These are phyloP conservation scores for Mortierella sp. DNA, from an alignment of 371 early-diverging fungal genomes.

Conservation along the genomic window DNA sequence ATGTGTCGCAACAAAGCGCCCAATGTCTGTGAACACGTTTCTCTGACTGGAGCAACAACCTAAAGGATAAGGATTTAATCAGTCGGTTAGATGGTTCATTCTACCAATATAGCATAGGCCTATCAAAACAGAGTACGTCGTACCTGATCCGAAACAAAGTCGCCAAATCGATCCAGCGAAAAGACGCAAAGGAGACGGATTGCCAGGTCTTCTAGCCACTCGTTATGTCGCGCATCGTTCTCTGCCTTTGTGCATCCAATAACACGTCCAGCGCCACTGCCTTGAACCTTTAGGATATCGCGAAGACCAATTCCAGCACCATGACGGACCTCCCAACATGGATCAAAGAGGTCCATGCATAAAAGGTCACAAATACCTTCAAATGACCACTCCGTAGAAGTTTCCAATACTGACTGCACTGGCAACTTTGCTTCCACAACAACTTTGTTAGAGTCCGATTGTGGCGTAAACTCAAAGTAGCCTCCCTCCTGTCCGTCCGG, in stretches of 20 bases:
- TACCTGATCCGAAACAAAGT: slow-evolving; percentile 93
- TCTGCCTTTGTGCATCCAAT: slow-evolving; percentile 61
- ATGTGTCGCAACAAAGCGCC: slow-evolving; percentile 87
- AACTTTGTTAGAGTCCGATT: slow-evolving; percentile 78
- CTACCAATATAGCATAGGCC: neutral
- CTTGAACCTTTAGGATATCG: slow-evolving; percentile 89
- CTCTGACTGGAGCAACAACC: slow-evolving; percentile 96
- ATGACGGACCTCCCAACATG: slow-evolving; percentile 96
- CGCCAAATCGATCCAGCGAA: slow-evolving; percentile 95
- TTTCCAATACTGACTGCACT: slow-evolving; percentile 57
- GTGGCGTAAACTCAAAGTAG: slow-evolving; percentile 74
- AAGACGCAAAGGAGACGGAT: slow-evolving; percentile 94
- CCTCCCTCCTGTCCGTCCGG: slow-evolving; percentile 61
- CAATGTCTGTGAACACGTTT: slow-evolving; percentile 94
- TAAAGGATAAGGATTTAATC: slow-evolving; percentile 4
- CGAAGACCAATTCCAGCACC: slow-evolving; percentile 97
- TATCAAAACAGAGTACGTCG: neutral
- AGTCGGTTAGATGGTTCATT: neutral
- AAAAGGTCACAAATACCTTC: slow-evolving; percentile 91
- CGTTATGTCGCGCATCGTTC: slow-evolving; percentile 80
- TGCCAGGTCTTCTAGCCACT: slow-evolving; percentile 89
- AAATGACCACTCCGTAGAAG: slow-evolving; percentile 91
- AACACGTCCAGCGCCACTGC: slow-evolving; percentile 84
- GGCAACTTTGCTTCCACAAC: slow-evolving; percentile 80
- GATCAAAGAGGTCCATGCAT: slow-evolving; percentile 91